Base-by-base conservation (phyloP, 1,139 yeast species). In the Scheffersomyces insectosa region DNA sequence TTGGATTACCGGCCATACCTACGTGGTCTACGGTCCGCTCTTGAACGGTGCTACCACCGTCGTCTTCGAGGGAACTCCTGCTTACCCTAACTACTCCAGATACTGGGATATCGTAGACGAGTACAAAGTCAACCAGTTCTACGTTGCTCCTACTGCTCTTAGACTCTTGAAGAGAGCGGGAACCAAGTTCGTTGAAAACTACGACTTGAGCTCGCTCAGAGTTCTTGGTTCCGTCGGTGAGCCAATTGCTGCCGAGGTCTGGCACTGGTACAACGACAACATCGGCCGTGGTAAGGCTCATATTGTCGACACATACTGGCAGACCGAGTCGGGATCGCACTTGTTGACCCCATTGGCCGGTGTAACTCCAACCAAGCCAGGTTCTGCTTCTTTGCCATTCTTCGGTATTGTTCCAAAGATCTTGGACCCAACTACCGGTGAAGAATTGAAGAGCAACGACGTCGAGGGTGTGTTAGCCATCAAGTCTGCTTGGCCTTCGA, bases 221-320 rank as follows among this genome's bases (percentile, higher is more conserved):
- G 83, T 82, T 29, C 74, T 88, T 47, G 96, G 96, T 20, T 83
- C 95, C 10, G 96, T 88, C 37, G 96, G 96, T 61, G 96, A 88
- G 65, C 96, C 96, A 49, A 88, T 88, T 65, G 95, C 96, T 30
- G 88, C 91, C 36, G 96, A 88, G 60, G 90, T 88, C 45, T 88
- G 96, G 96, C 89, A 85, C 60, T 88, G 96, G 96, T 88, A 86
- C 65, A 83, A 82, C 57, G 88, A 85, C 51, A 75, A 82, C 52
- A 81, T 88, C 56, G 96, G 96, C 55, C 77, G 86, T 56, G 80
- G 79, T 37, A 77, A 84, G 62, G 85, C 87, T 40, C 88, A 86
- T 57, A 81, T 85, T 54, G 81, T 83, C 51, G 93, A 85, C 65
- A 85, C 93, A 38, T 85, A 85, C 69, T 85, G 93, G 93, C 90